Base-by-base conservation (phyloP, 192 early-diverging fungal species). In the Coemansia sp. region DNA sequence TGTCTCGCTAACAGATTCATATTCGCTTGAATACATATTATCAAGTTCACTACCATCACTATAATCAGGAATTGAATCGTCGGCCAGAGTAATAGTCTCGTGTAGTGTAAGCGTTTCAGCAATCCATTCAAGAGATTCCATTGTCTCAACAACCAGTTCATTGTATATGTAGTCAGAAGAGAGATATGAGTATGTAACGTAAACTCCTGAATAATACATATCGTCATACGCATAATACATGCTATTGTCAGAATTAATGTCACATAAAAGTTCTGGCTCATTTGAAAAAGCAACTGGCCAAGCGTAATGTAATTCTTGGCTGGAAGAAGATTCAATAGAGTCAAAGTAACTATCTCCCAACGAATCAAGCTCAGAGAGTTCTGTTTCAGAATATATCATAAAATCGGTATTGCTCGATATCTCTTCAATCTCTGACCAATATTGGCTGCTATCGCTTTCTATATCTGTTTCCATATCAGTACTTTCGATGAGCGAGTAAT, bases 231-330 rank as follows among this genome's bases (percentile, higher is more conserved):
- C 51, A 13, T 54, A 54, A 15, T 54, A 54, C 9, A 54, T 19
- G 51, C 19, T 54, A 15, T 54, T 22, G 26, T 54, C 51, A 26
- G 51, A 54, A 26, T 9, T 26, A 0, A 54, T 41, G 6, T 59
- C 39, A n/a, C 57, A 59, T 40, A 59, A 32, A 59, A 59, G 57
- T 19, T 59, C 57, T 39, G 57, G 57, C 39, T 59, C 57, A 41
- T 59, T 59, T 1, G 57, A 6, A 59, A 59, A 9, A 2, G 10
- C 37, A 41, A 59, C 39, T 7, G 57, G 37, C 32, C 37, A 32
- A 59, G 57, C 57, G 40, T 40, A 59, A 19, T 41, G 39, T 3
- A 37, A 41, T n/a, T 59, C 57, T 15, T 11, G n/a, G 39, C 37
- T 41, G 1, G 57, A 59, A 18, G 37, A 59, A 2, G 39, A 59